Conservation (phyloP, 2,329 filamentous ascomycete genomes). For the Beauveria caledonica region DNA sequence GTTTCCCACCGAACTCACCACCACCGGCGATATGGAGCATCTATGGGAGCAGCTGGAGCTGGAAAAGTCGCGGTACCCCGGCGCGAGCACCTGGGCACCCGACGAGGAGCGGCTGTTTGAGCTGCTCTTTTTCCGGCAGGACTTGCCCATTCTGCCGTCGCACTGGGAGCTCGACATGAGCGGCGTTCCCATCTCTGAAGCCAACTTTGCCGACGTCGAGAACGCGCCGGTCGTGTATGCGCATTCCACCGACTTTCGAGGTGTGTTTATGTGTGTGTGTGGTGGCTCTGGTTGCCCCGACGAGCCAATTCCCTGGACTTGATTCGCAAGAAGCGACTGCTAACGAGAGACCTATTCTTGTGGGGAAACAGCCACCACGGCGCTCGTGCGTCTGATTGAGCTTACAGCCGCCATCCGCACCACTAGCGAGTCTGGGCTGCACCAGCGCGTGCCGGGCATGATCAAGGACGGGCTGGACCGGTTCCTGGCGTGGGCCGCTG, state of each 20-base stretch:
- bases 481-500: constrained; percentile 33
- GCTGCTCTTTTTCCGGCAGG: constrained; percentile 32
- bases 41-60: constrained; percentile 31
- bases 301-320: too few relatives aligned
- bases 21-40: constrained; percentile 24
- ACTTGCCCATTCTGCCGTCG: constrained; percentile 31
- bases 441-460: constrained; percentile 22
- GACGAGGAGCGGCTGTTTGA: constrained; percentile 40
- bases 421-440: constrained; percentile 27
- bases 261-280: constrained; percentile 16
- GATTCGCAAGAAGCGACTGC: background rate
- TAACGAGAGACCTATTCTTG: background rate
- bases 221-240: constrained; percentile 31
- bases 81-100: constrained; percentile 40
- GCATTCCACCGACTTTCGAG: constrained; percentile 28
- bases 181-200: constrained; percentile 30
- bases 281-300: too few relatives aligned
- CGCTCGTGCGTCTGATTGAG: constrained; percentile 31
- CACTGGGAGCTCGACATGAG: constrained; percentile 34
- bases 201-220: constrained; percentile 26
- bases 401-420: constrained; percentile 29
- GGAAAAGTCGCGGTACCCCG: constrained; percentile 34
- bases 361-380: constrained; percentile 29
- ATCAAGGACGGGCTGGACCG: constrained; percentile 28
- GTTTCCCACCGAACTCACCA: background rate